Evolutionary conservation across 345 rosid species (phyloP).

Genomic region (Fremontodendron californicum): DNA sequence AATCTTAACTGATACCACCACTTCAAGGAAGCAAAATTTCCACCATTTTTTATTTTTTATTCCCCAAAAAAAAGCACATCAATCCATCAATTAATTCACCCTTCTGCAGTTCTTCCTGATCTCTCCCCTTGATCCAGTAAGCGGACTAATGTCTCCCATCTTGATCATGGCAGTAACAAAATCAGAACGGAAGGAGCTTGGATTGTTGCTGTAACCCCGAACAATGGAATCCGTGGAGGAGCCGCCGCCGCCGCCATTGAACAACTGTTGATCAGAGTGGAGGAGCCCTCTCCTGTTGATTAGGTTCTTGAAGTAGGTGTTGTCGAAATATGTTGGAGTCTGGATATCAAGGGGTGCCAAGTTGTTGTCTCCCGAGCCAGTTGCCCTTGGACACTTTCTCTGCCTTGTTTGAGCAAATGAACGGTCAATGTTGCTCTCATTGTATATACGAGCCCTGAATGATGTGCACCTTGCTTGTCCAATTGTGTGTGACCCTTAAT

Average conservation of each 20-base stretch:
- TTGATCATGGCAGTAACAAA: constrained; percentile 70
- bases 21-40: background rate
- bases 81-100: constrained; percentile 36
- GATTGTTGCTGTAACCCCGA: constrained; percentile 42
- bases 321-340: constrained; percentile 59
- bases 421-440: constrained; percentile 58
- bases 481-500: constrained; percentile 65
- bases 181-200: constrained; percentile 51
- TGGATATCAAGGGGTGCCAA: constrained; percentile 63
- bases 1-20: background rate
- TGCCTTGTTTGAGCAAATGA: constrained; percentile 48
- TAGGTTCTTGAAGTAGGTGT: constrained; percentile 66
- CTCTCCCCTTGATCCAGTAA: constrained; percentile 72
- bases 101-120: constrained; percentile 70
- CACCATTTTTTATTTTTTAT: constrained; percentile 1
- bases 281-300: constrained; percentile 58
- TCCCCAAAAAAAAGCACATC: background rate
- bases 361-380: constrained; percentile 50
- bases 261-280: constrained; percentile 68
- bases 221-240: constrained; percentile 55
- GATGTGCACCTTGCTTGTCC: constrained; percentile 66
- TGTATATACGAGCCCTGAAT: constrained; percentile 66
- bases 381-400: constrained; percentile 42
- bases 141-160: constrained; percentile 76
- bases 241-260: constrained; percentile 69